Base-by-base conservation (phyloP, 2,329 filamentous ascomycete genomes). In the Aspergillus persii region DNA sequence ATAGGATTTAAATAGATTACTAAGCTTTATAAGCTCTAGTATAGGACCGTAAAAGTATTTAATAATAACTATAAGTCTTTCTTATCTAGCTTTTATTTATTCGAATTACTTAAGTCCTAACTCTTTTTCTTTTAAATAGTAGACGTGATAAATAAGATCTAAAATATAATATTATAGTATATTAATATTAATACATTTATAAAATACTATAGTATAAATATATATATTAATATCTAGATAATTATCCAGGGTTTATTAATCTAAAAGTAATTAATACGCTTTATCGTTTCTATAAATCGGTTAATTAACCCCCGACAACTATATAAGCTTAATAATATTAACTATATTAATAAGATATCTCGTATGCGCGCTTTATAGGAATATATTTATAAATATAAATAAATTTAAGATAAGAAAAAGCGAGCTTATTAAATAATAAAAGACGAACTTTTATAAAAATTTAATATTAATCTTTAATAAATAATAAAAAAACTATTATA, bases 41-140 rank as follows among this genome's bases (percentile, higher is more conserved):
- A 76, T 64, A 61, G 63, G 29, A 61, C 59, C 60, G 68, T 66
- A 27, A 76, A 75, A 57, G 69, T 63, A 7, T 72, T 77, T 50
- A 75, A 77, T 63, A 54, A 73, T 36, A 75, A 70, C 50, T 18
- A 68, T 76, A 63, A 68, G 70, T 69, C 46, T 50, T 15, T 6
- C 48, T 50, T 50, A 18, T 8, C 26, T 5, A 27, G 46, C 11
- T 50, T 4, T 50, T 50, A 15, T 8, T 3, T 8, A 8, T 26
- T 50, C 7, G 23, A 50, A 50, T 27, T n/a, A 12, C 7, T 30
- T 50, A 12, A 59, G 44, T 59, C 33, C 12, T 50, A 29, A 15
- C 12, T 30, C 53, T 55, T 53, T 23, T 50, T 49, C 30, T 33
- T n/a, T 44, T 6, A 4, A 63, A 52, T 46, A 68, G 62, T 44